These are phyloP conservation scores for Curvularia spicifera DNA, from an alignment of 2,329 filamentous ascomycete genomes.

Conservation along the genomic window DNA sequence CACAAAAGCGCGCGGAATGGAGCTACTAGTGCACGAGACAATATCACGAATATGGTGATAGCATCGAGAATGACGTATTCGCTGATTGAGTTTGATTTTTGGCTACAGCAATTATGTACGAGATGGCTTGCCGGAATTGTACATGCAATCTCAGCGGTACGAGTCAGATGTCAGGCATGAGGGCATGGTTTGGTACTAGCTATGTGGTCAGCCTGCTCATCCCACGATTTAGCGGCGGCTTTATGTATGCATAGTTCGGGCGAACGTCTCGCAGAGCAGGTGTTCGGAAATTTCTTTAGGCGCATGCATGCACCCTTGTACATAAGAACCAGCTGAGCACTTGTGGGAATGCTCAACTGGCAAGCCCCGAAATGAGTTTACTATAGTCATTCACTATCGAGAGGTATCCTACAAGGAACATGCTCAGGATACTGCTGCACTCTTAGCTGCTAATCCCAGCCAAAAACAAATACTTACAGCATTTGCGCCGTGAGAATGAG, in stretches of 20 bases:
- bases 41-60: neutral
- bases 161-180: neutral
- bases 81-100: neutral
- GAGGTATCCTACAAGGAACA: neutral
- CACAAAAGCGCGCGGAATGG: neutral
- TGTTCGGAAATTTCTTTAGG: slow-evolving; percentile 6
- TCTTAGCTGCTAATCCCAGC: neutral
- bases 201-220: neutral
- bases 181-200: neutral
- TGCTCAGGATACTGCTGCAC: neutral
- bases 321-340: neutral
- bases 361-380: neutral
- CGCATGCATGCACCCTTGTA: neutral
- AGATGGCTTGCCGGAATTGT: neutral
- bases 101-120: neutral
- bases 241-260: slow-evolving; percentile 6
- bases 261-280: neutral
- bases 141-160: neutral
- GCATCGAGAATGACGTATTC: neutral
- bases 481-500: neutral
- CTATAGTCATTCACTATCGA: neutral
- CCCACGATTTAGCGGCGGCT: neutral
- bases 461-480: neutral
- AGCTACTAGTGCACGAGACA: neutral
- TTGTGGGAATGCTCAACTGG: neutral